Evolutionary conservation across 495 filamentous ascomycete genomes (phyloP), one percentile per base, ranked within the genome.

Genomic region (Aspergillus ostianus): DNA sequence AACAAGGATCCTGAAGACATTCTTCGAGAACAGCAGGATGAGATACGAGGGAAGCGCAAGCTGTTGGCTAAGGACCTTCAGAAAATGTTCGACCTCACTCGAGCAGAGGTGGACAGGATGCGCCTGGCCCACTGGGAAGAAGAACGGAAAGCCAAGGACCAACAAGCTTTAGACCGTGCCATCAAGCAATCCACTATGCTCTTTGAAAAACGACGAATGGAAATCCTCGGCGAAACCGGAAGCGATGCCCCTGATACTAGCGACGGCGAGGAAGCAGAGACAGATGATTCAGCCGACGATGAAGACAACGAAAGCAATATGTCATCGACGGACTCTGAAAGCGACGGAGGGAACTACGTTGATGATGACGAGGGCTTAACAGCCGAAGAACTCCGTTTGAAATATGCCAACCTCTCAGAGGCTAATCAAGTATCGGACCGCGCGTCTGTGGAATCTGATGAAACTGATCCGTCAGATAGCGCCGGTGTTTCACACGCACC

Each of bases 41-140:
- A 77, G 55, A 80, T 68, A 66, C 76, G 71, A 68, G 79, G 72
- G 64, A 82, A 77, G 29, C 92, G 92, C 71, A 88, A 83, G 60
- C 85, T 85, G 61, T 73, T 95, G 18, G 79, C 84, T 53, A 88
- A 82, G 69, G 88, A 89, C 58, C 69, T 96, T 19, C 78, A 82
- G 46, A 84, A 83, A 47, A 90, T 87, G 53, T 97, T 92, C 83
- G 87, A 90, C n/a, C 83, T 91, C 63, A 84, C 93, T 47, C 86
- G 76, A 58, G 80, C 79, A 1, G 88, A 95, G 60, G 85, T 96
- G 46, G 90, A 95, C 65, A 82, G 85, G 52, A 77, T 78, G 41
- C 85, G 91, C 4, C 63, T 93, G 32, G 82, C 84, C 49, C 85
- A 85, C 46, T 96, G 90, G 91, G 89, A 96, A 67, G 90, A 88